Evolutionary conservation across 2,329 filamentous ascomycete genomes (phyloP), one percentile per base, ranked within the genome.

Genomic region (Botrytis tulipae): DNA sequence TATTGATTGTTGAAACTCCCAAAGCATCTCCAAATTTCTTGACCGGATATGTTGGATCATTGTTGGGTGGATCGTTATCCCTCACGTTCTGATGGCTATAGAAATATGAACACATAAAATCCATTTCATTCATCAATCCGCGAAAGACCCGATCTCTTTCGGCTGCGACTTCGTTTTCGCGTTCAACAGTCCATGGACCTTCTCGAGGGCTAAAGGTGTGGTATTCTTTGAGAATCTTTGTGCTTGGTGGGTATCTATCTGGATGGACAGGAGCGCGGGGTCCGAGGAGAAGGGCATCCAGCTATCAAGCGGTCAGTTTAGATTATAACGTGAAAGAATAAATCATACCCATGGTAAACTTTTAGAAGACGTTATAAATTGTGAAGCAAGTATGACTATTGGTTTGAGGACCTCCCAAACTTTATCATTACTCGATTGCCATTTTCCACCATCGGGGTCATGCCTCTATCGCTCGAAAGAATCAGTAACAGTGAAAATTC

Each of bases 361-460:
- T 42, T 68, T 37, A 16, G 66, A 68, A 5, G 66, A 68, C n/a
- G 37, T 57, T 22, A 68, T 14, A 5, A 32, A 68, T 42, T 54
- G 35, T 4, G 66, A 68, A 22, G 66, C 66, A 8, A 68, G 48
- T 29, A 10, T 42, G 10, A 40, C 66, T 40, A 68, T 68, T 29
- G 66, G 66, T 42, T 32, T 57, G 1, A 68, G 18, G 10, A 57
- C 25, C 12, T 68, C 29, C 66, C 66, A 68, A 25, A 68, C 66
- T 57, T n/a, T 32, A 14, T 68, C 66, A 9, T 68, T 68, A 25
- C 66, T 68, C 48, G 66, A 68, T 57, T 68, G 66, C 66, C 66
- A 68, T 32, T 20, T 68, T 68, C 66, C 66, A 14, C 48, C 66
- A 2, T 22, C 22, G 16, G 66, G 66, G 35, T 68, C 66, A 57